Evolutionary conservation across 345 rosid species (phyloP), one percentile per base, ranked within the genome.

Genomic region (Angophora floribunda): DNA sequence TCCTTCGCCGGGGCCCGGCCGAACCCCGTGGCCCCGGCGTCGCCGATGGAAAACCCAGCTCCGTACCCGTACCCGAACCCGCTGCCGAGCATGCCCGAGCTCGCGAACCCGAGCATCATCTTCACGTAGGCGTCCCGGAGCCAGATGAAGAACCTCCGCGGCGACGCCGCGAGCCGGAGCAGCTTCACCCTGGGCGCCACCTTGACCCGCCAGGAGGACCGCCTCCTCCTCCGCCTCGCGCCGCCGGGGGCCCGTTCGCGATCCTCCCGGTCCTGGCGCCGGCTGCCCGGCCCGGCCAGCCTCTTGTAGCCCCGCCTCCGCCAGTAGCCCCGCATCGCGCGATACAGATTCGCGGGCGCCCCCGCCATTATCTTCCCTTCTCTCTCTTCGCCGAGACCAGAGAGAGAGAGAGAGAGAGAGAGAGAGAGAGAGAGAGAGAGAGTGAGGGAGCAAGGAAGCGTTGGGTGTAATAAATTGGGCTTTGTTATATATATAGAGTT

Each of bases 81-180:
- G 14, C 87, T 8, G 41, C 89, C 85, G 30, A 88, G 51, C 15
- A 89, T 85, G 49, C 87, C 89, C 15, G 94, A 91, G 85, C 88
- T 92, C 9, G 95, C 94, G 9, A 95, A 57, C 24, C 94, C 86
- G 51, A 95, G 89, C 96, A 95, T 95, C 96, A 93, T 91, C 52
- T 90, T 93, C 87, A 93, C 93, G 88, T 94, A 95, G 6, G 95
- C 93, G 84, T 94, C 96, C 8, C 97, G 93, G 7, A 93, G 92
- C 94, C 94, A 92, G 22, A 90, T 79, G 41, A 95, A 86, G 70
- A 90, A 90, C 86, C 85, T 92, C 92, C 89, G 91, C 0, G 96
- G 94, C 47, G 93, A 90, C 1, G 88, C 50, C 55, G 90, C 50
- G 28, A 63, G 51, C 70, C 70, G 87, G 26, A 89, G 17, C 28